These are phyloP conservation scores for Oryza glaberrima DNA, from an alignment of 176 grass and related monocot species.

Conservation along the genomic window DNA sequence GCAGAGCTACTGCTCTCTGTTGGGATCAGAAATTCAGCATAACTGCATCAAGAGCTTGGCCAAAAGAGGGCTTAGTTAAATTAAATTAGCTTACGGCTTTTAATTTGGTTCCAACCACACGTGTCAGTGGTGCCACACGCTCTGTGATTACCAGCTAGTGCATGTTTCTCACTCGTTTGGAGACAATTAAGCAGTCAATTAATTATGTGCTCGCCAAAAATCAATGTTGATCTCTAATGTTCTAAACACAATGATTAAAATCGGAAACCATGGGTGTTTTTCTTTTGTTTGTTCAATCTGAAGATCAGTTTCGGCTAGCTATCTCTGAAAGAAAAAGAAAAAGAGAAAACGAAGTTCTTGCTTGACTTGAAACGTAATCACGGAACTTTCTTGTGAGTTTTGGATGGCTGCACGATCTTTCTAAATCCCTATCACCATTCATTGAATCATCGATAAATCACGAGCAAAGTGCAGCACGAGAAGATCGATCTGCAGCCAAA, in stretches of 20 bases:
- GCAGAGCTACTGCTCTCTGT: background rate
- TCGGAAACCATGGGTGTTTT: no score
- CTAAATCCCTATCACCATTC: conserved; percentile 2
- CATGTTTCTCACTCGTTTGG: no score
- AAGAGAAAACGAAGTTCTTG: background rate
- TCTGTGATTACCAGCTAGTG: no score
- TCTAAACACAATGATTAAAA: no score
- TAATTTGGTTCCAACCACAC: background rate
- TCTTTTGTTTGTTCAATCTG: background rate
- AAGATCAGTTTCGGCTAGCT: background rate
- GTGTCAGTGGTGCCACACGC: background rate
- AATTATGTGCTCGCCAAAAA: no score
- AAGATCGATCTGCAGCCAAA: background rate
- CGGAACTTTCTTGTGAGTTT: conserved; percentile 31
- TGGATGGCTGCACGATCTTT: background rate
- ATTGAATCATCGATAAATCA: conserved; percentile 13
- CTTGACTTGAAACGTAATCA: background rate
- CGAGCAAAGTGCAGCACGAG: background rate
- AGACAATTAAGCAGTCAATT: no score
- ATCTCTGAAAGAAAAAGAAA: no score
- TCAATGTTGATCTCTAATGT: no score
- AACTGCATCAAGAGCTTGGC: background rate
- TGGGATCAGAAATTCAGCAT: no score
- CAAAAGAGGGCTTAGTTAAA: background rate
- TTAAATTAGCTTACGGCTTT: background rate